These are phyloP conservation scores for Copromyces sp. DNA, from an alignment of 495 filamentous ascomycete genomes.

Conservation along the genomic window DNA sequence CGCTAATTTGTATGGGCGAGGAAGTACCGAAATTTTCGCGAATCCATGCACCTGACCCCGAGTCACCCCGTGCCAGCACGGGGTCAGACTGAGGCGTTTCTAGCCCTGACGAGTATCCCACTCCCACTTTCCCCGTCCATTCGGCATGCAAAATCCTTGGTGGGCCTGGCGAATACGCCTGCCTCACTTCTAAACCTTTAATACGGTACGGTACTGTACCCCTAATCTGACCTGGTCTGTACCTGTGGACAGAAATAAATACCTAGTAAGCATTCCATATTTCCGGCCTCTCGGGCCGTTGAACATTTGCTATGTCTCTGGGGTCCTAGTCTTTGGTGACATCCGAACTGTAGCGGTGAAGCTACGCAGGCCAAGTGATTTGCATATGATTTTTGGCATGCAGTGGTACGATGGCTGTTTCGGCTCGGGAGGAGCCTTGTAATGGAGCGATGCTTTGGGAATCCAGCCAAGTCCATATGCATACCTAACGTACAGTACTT, in stretches of 20 bases:
- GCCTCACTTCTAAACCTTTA: not conserved
- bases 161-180: not conserved
- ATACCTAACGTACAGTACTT: not conserved
- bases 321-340: not conserved
- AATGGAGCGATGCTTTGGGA: not conserved
- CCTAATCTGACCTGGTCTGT: not conserved
- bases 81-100: no score
- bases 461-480: not conserved
- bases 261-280: not conserved
- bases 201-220: not conserved
- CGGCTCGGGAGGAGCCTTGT: not conserved
- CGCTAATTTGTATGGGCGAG: no score
- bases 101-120: not conserved
- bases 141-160: not conserved
- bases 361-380: not conserved
- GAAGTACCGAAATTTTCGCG: no score
- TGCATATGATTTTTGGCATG: not conserved
- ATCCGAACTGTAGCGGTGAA: not conserved
- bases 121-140: not conserved
- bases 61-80: no score
- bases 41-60: no score
- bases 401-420: not conserved
- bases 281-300: not conserved
- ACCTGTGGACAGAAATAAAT: not conserved
- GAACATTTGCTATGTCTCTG: not conserved